Conservation (phyloP, 2,329 filamentous ascomycete genomes). For the Sporothrix humicola region DNA sequence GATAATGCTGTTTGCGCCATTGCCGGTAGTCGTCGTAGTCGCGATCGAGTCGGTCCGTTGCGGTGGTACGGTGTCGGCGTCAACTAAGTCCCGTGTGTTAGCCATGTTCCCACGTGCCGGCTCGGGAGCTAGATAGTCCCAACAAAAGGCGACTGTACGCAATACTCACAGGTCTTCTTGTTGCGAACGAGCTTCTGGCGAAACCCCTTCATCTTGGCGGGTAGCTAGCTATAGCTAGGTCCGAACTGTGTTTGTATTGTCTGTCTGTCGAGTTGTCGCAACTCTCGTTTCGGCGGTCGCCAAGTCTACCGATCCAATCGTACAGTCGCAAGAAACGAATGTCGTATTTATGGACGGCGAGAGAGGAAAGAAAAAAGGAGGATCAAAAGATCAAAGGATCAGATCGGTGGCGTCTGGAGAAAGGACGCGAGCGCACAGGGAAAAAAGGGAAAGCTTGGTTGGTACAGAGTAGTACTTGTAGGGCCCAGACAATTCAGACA, state of each 20-base stretch:
- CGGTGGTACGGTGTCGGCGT: background rate
- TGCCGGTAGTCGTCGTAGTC: background rate
- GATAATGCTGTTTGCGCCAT: conserved; percentile 3
- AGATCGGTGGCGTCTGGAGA: conserved; percentile 12
- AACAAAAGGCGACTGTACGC: background rate
- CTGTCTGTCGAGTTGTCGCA: too few relatives aligned
- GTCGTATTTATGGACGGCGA: background rate
- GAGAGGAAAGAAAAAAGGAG: background rate
- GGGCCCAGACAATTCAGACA: background rate
- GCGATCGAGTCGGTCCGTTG: background rate
- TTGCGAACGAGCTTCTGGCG: conserved; percentile 34
- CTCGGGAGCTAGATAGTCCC: background rate
- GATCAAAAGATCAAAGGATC: background rate
- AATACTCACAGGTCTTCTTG: conserved; percentile 30
- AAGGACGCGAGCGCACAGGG: background rate
- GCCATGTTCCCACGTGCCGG: background rate
- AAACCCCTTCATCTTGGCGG: conserved; percentile 36
- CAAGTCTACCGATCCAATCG: conserved; percentile 16
- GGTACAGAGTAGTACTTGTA: background rate
- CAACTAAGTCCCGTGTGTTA: background rate
- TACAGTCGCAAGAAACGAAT: background rate
- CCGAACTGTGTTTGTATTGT: background rate
- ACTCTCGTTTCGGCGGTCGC: background rate
- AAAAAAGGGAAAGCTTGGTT: background rate
- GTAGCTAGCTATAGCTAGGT: background rate